Evolutionary conservation across 495 filamentous ascomycete species (phyloP), one percentile per base, ranked within the genome.

Genomic region (Sordaria brevicollis): DNA sequence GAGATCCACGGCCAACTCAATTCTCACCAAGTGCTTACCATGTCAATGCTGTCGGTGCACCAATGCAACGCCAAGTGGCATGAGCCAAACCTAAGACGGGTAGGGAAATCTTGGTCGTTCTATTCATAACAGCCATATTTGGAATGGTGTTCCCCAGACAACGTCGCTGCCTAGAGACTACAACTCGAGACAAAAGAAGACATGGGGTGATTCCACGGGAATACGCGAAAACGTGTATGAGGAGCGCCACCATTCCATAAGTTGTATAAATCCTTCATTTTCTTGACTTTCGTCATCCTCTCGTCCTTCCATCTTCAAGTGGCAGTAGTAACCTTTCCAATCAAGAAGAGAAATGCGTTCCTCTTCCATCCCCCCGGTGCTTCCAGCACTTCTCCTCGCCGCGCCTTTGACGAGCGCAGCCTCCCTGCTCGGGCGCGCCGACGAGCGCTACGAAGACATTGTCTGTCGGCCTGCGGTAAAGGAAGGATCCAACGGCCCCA

Each of bases 391-490:
- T 1, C 68, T 69, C 21, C n/a, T 35, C 68, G 17, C 37, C 67
- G 31, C 29, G n/a, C 33, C 67, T 17, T 13, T 71, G 43, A 21
- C 25, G 43, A 25, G 43, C 43, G 19, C 41, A 38, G 41, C 11
- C 34, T 65, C 35, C 49, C 49, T 31, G 15, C 7, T 71, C 21
- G 67, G 49, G 2, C 31, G 41, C 19, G 54, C 67, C n/a, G 33
- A 65, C 34, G 41, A 74, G 15, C 36, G 37, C 54, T 80, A 78
- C 43, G 74, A 77, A 2, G 74, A 77, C 35, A 72, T 72, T 0
- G 75, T 82, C 65, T 77, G 78, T 67, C 73, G 75, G 19, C 43
- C 43, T 11, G 75, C 76, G 5, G 68, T 76, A 29, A 73, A 69
- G 19, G 68, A 71, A 29, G 70, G 74, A 25, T 68, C 75, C 21